Conservation (phyloP, 2,329 filamentous ascomycete genomes). For the Claviceps digitariae region DNA sequence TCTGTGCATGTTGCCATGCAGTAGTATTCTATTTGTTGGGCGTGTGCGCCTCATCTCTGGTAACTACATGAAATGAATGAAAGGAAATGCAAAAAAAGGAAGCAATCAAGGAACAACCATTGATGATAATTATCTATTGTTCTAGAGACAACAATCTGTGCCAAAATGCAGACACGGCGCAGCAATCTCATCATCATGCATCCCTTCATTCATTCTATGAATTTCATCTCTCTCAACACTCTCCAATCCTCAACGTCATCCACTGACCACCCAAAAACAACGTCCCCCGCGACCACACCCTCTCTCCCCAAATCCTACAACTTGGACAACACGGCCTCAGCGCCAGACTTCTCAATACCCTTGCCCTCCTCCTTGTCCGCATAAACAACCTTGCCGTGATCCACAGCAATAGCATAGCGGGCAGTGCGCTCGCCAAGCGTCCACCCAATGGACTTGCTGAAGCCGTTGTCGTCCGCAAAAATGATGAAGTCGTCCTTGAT, state of each 20-base stretch:
- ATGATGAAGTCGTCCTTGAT: constrained; percentile 57
- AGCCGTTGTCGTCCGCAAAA: constrained; percentile 60
- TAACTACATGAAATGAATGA: background rate
- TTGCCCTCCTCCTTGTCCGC: constrained; percentile 55
- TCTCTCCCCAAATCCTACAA: constrained; percentile 22
- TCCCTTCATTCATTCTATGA: too few species aligned
- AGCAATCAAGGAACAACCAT: too few species aligned
- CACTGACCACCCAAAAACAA: background rate
- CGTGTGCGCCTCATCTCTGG: background rate
- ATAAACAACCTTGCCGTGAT: constrained; percentile 73
- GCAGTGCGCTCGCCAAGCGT: constrained; percentile 58
- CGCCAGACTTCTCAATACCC: constrained; percentile 35
- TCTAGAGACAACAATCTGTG: too few species aligned
- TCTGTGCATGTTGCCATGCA: background rate
- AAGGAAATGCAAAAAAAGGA: background rate
- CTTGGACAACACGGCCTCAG: constrained; percentile 39
- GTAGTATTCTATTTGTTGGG: background rate
- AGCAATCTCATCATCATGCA: too few species aligned
- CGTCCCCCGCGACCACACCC: too few species aligned
- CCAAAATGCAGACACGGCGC: too few species aligned
- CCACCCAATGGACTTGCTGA: constrained; percentile 72
- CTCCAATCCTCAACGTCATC: background rate
- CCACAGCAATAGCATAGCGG: constrained; percentile 68
- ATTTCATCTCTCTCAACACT: too few species aligned
- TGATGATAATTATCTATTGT: too few species aligned